phyloP scores from a whole-genome alignment of 2,329 filamentous ascomycete genomes.

The Colletotrichum cuscutae region DNA sequence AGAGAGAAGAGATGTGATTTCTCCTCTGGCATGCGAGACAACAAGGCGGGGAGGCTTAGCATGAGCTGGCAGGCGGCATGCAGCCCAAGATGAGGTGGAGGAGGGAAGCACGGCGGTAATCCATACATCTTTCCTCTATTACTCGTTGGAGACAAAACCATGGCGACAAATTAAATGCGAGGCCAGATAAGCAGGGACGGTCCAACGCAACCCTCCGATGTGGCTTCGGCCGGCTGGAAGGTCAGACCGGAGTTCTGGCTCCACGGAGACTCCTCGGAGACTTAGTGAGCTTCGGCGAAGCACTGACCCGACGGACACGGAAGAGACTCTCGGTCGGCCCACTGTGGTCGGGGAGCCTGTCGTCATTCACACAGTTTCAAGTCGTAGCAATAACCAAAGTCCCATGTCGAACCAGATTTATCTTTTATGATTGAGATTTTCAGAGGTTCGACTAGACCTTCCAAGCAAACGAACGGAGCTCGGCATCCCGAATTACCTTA shows the following conservation, averaged over 20 bases:
- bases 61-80: neutral
- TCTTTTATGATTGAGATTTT: neutral
- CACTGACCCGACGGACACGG: neutral
- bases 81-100: no score
- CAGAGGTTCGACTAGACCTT: neutral
- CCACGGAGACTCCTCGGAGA: neutral
- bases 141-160: neutral
- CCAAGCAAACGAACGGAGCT: neutral
- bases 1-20: neutral
- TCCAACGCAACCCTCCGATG: neutral
- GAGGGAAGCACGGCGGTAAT: neutral
- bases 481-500: neutral
- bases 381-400: neutral
- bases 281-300: neutral
- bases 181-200: neutral
- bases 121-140: neutral
- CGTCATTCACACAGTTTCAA: no score
- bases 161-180: fast-evolving
- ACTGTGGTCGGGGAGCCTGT: neutral
- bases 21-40: neutral
- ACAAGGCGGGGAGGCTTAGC: neutral
- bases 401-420: neutral
- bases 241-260: neutral
- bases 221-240: neutral
- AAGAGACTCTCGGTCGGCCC: neutral